Base-by-base conservation (phyloP, 352 stramenopile species). In the Phytophthora macrochlamydospora region DNA sequence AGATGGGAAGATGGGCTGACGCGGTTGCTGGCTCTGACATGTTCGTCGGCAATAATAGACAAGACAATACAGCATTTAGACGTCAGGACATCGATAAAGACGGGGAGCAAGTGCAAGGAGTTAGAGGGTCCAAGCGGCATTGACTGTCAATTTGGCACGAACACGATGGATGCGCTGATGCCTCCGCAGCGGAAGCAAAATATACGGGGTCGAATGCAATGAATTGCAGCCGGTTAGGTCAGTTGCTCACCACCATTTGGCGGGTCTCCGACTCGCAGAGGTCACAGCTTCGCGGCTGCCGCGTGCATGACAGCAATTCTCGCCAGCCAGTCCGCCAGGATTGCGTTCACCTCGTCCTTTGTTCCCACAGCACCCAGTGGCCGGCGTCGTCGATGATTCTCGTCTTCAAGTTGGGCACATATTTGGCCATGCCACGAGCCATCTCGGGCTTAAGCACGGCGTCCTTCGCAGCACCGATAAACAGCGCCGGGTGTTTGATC, bases 321-420 rank as follows among this genome's bases (percentile, higher is more conserved):
- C 9, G 46, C 60, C 52, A 76, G 32, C 69, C 69, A 77, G 42
- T 65, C 52, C 0, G 46, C 51, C 48, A 88, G 49, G 31, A 83
- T 79, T 1, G 63, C 49, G 51, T 76, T 85, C 49, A 88, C 79
- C 51, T 77, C 40, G 18, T 83, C 59, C 33, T 74, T 76, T 83
- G 66, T 54, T 85, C 74, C 71, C 65, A 82, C 8, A 78, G 65
- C 28, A 79, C 73, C 73, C 75, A 87, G 54, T 87, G 75, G 2
- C 66, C 78, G 11, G 78, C 67, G 54, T 82, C 54, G 24, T 84
- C 37, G 12, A 85, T 67, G 2, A 65, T 2, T 6, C 7, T 60
- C 44, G 42, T 76, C 29, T 76, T 66, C 51, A 88, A 45, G 37
- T 83, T 78, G 1, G 74, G 68, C 55, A 88, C 51, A 42, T 73